Base-by-base conservation (phyloP, 495 filamentous ascomycete genomes). In the Lasiosphaeria ovina region DNA sequence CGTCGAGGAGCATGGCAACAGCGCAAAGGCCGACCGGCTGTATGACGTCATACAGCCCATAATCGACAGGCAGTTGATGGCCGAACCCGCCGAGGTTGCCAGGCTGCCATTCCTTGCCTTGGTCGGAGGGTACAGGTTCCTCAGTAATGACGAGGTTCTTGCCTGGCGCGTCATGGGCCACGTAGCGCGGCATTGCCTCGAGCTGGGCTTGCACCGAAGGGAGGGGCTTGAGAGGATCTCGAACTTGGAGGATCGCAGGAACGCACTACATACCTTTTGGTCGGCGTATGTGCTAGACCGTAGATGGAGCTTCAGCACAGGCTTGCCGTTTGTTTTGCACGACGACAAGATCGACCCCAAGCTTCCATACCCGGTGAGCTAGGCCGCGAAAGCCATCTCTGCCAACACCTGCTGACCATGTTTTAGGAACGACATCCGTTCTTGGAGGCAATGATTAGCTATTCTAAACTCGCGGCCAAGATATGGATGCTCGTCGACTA, bases 311-410 rank as follows among this genome's bases (percentile, higher is more conserved):
- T 87, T 94, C 36, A 87, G 88, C 12, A 90, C 88, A 0, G 91
- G 91, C 7, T 74, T 94, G 69, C 90, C 90, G 0, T 94, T 91
- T 74, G 87, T 87, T 10, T 81, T 91, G 45, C 88, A 91, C 62
- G 91, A 96, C 65, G 83, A 88, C 47, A 90, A 93, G 73, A 89
- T 96, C 58, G 91, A 96, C 63, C 85, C 89, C 0, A 83, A 81
- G 51, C 70, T 95, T 36, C 89, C 88, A 3, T 87, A 87, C 62
- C 91, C 91, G 38, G 90, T 92, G 77, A 79, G 87, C 68, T 24
- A 31, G 45, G 12, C 6, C 33, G 7, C 11, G 14, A 5, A 31
- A 17, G 24, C 3, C 8, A 35, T 44, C 12, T 54, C 11, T 14
- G 34, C 9, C 34, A 54, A 10, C 8, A 7, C 6, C 2, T 48